These are phyloP conservation scores for Protoeuglena noctilucae DNA, from an alignment of 139 green algal genomes.

Conservation along the genomic window DNA sequence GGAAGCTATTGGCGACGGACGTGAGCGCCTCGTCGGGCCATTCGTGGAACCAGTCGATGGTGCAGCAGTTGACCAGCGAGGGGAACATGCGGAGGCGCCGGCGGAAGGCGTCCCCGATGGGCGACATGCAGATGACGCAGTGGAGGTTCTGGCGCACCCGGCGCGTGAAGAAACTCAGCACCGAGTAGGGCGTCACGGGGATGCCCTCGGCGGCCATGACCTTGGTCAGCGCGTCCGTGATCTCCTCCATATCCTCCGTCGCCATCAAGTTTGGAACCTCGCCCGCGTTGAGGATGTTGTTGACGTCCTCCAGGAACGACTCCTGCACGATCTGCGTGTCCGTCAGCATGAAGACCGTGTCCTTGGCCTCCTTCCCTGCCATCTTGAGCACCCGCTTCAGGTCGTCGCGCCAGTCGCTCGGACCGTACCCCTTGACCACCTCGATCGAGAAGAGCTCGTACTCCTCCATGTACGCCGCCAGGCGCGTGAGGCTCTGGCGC, in stretches of 20 bases:
- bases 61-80: slow-evolving; percentile 69
- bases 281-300: slow-evolving; percentile 66
- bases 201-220: slow-evolving; percentile 36
- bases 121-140: slow-evolving; percentile 60
- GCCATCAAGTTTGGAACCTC: slow-evolving; percentile 57
- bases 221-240: slow-evolving; percentile 37
- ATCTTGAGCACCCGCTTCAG: slow-evolving; percentile 51
- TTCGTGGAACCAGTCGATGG: slow-evolving; percentile 71
- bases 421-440: slow-evolving; percentile 34
- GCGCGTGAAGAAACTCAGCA: slow-evolving; percentile 12
- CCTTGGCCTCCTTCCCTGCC: slow-evolving; percentile 46
- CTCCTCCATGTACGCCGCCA: slow-evolving; percentile 48
- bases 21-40: slow-evolving; percentile 54
- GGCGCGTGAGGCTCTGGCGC: slow-evolving; percentile 38
- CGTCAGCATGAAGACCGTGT: slow-evolving; percentile 57
- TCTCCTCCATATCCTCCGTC: slow-evolving; percentile 50
- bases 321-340: slow-evolving; percentile 71
- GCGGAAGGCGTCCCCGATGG: slow-evolving; percentile 62
- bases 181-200: slow-evolving; percentile 25
- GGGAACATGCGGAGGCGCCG: slow-evolving; percentile 73
- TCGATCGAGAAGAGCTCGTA: slow-evolving; percentile 49
- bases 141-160: slow-evolving; percentile 48
- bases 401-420: slow-evolving; percentile 37
- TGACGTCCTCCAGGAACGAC: slow-evolving; percentile 68
- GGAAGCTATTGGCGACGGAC: slow-evolving; percentile 35